Evolutionary conservation across 1,139 yeast species (phyloP).

Genomic region (Meyerozyma smithsonii): DNA sequence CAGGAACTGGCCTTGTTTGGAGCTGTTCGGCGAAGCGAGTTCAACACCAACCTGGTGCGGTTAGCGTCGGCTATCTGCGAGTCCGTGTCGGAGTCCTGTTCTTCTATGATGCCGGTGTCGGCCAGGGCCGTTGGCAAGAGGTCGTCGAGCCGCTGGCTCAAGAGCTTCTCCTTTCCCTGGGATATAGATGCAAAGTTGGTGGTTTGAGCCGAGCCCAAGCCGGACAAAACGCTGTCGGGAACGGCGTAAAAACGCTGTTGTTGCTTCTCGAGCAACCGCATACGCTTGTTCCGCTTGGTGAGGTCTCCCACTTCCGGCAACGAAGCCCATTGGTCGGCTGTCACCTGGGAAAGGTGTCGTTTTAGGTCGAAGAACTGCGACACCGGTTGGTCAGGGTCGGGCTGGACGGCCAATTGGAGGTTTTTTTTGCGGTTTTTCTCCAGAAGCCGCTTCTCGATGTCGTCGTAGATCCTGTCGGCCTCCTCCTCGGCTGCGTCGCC

Average conservation of each 20-base stretch:
- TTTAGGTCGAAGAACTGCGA: slow-evolving; percentile 51
- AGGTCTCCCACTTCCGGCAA: slow-evolving; percentile 89
- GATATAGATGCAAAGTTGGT: slow-evolving; percentile 49
- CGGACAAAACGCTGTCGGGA: slow-evolving; percentile 62
- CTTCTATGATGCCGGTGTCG: slow-evolving; percentile 5
- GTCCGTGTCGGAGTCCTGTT: slow-evolving; percentile 5
- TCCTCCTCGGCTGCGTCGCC: slow-evolving; percentile 49
- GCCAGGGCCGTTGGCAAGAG: slow-evolving; percentile 7
- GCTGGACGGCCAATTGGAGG: slow-evolving; percentile 4
- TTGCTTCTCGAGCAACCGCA: slow-evolving; percentile 57
- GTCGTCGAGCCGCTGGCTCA: slow-evolving; percentile 44
- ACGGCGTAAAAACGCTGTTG: slow-evolving; percentile 75
- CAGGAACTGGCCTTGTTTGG: slow-evolving; percentile 77
- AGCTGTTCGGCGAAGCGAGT: slow-evolving; percentile 65
- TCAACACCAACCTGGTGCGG: slow-evolving; percentile 56
- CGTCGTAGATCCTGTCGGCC: slow-evolving; percentile 67
- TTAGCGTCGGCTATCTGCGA: slow-evolving; percentile 45
- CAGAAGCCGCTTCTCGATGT: slow-evolving; percentile 55
- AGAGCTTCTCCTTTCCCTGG: slow-evolving; percentile 47
- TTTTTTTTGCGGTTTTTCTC: slow-evolving; percentile 27
- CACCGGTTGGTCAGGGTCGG: slow-evolving; percentile 6
- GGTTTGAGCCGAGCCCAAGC: slow-evolving; percentile 16
- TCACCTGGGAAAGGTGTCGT: slow-evolving; percentile 51
- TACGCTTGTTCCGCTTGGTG: slow-evolving; percentile 74
- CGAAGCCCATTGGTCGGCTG: slow-evolving; percentile 72